phyloP scores from a whole-genome alignment of 2,329 filamentous ascomycete species.

The Penicillium sp. region DNA sequence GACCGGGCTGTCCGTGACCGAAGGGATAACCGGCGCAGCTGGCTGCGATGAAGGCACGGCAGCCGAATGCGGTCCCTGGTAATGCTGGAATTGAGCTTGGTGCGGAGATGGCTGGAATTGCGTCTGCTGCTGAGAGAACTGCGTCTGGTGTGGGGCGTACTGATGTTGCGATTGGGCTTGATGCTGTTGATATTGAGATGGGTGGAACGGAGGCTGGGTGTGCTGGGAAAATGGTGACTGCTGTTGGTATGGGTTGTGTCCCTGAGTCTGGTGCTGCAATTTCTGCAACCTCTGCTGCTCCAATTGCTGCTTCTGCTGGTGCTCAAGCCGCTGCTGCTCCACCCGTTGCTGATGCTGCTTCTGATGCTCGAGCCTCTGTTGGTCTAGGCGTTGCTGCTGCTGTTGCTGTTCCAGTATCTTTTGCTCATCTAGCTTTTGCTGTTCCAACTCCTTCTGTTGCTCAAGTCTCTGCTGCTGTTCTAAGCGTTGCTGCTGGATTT shows the following conservation, averaged over 20 bases:
- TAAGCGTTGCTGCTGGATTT: constrained; percentile 11
- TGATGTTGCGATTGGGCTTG: constrained; percentile 20
- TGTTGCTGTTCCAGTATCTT: constrained; percentile 11
- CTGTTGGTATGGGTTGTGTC: constrained; percentile 27
- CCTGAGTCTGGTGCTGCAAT: constrained; percentile 24
- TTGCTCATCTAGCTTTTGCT: constrained; percentile 12
- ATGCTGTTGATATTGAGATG: constrained; percentile 23
- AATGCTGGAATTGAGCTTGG: constrained; percentile 25
- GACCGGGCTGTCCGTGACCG: constrained; percentile 1
- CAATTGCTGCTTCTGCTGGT: constrained; percentile 17
- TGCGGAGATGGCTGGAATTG: constrained; percentile 7
- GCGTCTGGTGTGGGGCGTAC: constrained; percentile 19
- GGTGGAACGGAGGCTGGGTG: constrained; percentile 23
- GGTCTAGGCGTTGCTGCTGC: constrained; percentile 9
- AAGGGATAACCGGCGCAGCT: constrained; percentile 5
- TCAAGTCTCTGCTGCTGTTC: constrained; percentile 13
- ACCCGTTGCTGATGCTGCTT: constrained; percentile 19
- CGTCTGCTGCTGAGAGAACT: constrained; percentile 19
- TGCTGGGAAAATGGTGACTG: constrained; percentile 23
- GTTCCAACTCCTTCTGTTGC: constrained; percentile 19
- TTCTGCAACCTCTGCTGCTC: constrained; percentile 22
- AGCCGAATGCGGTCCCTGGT: constrained; percentile 18
- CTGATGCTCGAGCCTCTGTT: constrained; percentile 20
- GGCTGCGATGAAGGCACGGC: constrained; percentile 8
- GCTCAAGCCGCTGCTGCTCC: constrained; percentile 11